Conservation (phyloP, 495 filamentous ascomycete species). For the Pyrenula massariospora region DNA sequence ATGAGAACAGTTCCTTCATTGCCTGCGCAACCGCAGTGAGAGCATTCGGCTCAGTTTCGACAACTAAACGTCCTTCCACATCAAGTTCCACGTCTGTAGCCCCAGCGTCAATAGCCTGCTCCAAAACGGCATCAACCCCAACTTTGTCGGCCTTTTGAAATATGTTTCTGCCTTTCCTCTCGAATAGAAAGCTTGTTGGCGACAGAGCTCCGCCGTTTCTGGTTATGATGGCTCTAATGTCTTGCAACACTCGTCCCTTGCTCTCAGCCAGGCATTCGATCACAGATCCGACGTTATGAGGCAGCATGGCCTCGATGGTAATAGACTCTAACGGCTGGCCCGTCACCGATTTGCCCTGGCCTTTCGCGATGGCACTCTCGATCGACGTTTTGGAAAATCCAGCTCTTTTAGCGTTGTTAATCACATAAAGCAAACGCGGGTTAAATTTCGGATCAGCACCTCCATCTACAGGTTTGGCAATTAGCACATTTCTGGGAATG, state of each 20-base stretch:
- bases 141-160: conserved; percentile 52
- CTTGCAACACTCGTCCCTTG: conserved; percentile 57
- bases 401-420: conserved; percentile 75
- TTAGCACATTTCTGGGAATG: conserved; percentile 8
- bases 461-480: conserved; percentile 26
- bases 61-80: conserved; percentile 53
- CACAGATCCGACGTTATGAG: conserved; percentile 64
- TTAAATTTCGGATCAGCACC: conserved; percentile 66
- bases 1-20: conserved; percentile 40
- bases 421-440: conserved; percentile 54
- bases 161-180: conserved; percentile 58
- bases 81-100: conserved; percentile 69
- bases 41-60: conserved; percentile 63
- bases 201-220: conserved; percentile 53
- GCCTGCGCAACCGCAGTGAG: conserved; percentile 54
- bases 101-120: conserved; percentile 75
- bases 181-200: conserved; percentile 73
- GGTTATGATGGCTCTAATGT: conserved; percentile 58
- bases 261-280: conserved; percentile 78
- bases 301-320: conserved; percentile 73
- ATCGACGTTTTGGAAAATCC: conserved; percentile 75
- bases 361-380: conserved; percentile 72
- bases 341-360: conserved; percentile 64
- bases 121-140: conserved; percentile 64
- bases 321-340: conserved; percentile 64